Base-by-base conservation (phyloP, 2,329 filamentous ascomycete species). In the Keithomyces neogunnii region DNA sequence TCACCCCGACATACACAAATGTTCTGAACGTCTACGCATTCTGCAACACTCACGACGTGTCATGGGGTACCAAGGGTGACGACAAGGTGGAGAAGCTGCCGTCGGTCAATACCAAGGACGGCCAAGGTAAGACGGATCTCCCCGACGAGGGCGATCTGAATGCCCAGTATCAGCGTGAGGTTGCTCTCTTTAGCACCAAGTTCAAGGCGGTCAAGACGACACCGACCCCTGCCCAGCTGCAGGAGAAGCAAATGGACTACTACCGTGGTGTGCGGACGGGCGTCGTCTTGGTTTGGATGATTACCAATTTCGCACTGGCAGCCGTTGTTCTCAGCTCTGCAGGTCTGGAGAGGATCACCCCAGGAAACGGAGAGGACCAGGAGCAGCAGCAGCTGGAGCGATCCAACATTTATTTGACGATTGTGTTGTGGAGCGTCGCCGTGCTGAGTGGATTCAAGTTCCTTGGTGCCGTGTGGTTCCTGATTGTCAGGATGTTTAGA, bases 11-110 rank as follows among this genome's bases (percentile, higher is more conserved):
- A 0, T 99, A 96, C 72, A 95, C 95, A 74, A 99, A 97, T 70
- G 91, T 97, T 53, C 84, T 99, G 62, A 99, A 97, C 75, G 93
- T 99, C 52, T 99, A 97, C 70, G 92, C 92, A 55, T 99, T 99
- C 72, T 97, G 91, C 73, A 96, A 96, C 71, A 96, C 91, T 30
- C 91, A 96, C 77, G 91, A 96, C 64, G 93, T 96, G 57, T 95
- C 91, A 3, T 96, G 91, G 91, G 91, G 91, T 63, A 99, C 93
- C 42, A 99, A 97, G 70, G 93, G 93, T 61, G 93, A 97, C 66
- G 92, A 96, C 72, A 96, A 96, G 69, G 80, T 92, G 5, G 90
- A 95, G 61, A 91, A 92, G 64, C 81, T 96, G 49, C 89, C 89
- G 2, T 89, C 85, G 0, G 92, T 93, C 60, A 91, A 85, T 60